Percentiles rank a stretch among this genome's conserved stretches.
Evolutionary conservation across 805 yeast species (phyloP).

Genomic region (Priceomyces haplophilus): DNA sequence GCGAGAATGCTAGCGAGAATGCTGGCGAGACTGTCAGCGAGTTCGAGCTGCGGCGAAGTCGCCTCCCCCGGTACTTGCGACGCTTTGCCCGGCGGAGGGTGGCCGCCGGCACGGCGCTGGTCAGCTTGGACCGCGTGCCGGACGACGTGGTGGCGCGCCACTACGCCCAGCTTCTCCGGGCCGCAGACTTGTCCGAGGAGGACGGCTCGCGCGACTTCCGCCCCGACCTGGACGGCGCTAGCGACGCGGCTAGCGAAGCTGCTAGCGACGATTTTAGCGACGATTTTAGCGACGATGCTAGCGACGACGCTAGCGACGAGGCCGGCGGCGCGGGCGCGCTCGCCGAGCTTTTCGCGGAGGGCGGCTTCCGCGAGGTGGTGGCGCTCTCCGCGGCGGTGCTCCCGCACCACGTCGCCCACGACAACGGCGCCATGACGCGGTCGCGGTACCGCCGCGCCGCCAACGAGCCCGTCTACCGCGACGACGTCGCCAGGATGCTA

Average conservation of each 20-base stretch:
- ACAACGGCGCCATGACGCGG: slow-evolving; percentile 30
- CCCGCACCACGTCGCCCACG: slow-evolving; percentile 25
- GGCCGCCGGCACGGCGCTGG: slow-evolving; percentile 11
- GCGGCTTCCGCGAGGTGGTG: slow-evolving; percentile 25
- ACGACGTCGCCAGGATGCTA: slow-evolving; percentile 11
- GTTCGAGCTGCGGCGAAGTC: slow-evolving; percentile 15
- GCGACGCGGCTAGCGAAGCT: too few relatives aligned
- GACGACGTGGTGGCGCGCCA: slow-evolving; percentile 19
- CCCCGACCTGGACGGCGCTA: slow-evolving; percentile 22
- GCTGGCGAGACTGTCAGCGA: slow-evolving; percentile 17
- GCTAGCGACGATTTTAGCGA: too few relatives aligned
- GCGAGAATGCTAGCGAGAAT: too few relatives aligned
- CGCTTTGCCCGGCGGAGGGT: slow-evolving; percentile 22
- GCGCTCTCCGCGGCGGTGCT: slow-evolving; percentile 19
- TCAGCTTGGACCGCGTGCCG: slow-evolving; percentile 14
- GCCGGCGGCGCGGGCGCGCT: slow-evolving; percentile 11
- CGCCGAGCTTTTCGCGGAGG: slow-evolving; percentile 23
- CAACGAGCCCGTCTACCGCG: background rate
- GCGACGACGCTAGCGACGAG: too few relatives aligned
- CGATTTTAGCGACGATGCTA: too few relatives aligned
- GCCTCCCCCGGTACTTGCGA: slow-evolving; percentile 28
- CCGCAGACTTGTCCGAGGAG: slow-evolving; percentile 32
- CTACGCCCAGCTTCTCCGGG: slow-evolving; percentile 23
- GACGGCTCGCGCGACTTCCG: slow-evolving; percentile 35
- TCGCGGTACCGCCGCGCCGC: slow-evolving; percentile 20